These are phyloP conservation scores for Serendipita sp. DNA, from an alignment of 768 basidiomycete species.

Conservation along the genomic window DNA sequence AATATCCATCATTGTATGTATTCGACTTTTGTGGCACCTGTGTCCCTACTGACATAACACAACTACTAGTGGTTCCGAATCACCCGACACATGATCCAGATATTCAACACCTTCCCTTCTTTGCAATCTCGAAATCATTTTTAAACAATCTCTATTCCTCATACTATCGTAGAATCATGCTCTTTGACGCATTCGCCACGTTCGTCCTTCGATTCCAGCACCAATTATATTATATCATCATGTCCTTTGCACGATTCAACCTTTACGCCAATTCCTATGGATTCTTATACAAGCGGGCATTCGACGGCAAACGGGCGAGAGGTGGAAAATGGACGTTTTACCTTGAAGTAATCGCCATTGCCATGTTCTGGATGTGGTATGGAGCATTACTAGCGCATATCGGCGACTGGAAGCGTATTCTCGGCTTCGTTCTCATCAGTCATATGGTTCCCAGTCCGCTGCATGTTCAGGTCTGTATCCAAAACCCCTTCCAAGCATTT, in stretches of 20 bases:
- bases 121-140: conserved; percentile 82
- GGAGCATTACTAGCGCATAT: conserved; percentile 49
- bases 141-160: conserved; percentile 79
- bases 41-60: neutral
- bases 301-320: conserved; percentile 41
- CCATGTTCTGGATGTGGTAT: conserved; percentile 87
- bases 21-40: neutral
- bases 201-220: conserved; percentile 66
- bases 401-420: conserved; percentile 48
- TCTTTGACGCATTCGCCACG: conserved; percentile 52
- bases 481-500: neutral
- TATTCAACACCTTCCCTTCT: conserved; percentile 62
- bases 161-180: conserved; percentile 80
- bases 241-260: conserved; percentile 86
- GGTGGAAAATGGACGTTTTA: conserved; percentile 57
- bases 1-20: conserved; percentile 67
- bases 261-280: conserved; percentile 71
- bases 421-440: conserved; percentile 68
- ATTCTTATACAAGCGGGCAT: conserved; percentile 50
- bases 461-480: conserved; percentile 52
- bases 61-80: conserved; percentile 56
- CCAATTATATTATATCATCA: conserved; percentile 79
- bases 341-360: conserved; percentile 55
- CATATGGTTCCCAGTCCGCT: conserved; percentile 78
- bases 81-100: conserved; percentile 78